Conservation (phyloP, 164 flowering plant species). For the Magnolia sinica region DNA sequence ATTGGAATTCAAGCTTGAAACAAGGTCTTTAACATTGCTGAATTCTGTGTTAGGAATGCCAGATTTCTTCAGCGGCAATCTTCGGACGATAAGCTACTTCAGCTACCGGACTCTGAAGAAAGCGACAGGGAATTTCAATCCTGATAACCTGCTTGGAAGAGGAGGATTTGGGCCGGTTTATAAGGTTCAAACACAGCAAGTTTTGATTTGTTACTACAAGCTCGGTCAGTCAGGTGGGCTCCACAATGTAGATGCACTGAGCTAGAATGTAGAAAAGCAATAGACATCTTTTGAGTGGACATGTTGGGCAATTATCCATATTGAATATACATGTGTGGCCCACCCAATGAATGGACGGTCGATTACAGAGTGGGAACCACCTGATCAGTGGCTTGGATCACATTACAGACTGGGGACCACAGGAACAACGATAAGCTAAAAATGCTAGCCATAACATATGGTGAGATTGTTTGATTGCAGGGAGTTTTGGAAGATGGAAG, state of each 20-base stretch:
- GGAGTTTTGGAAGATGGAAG: slow-evolving; percentile 60
- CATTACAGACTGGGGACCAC: too few species aligned
- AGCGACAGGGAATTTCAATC: slow-evolving; percentile 65
- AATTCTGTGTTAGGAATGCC: slow-evolving; percentile 23
- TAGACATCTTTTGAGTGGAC: too few species aligned
- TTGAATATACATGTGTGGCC: too few species aligned
- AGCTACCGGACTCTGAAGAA: slow-evolving; percentile 47
- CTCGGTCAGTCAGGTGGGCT: too few species aligned
- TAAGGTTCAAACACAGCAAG: slow-evolving; percentile 27
- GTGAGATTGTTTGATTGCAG: slow-evolving; percentile 22
- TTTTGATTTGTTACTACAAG: background rate
- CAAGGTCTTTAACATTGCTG: background rate
- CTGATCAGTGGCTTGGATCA: too few species aligned
- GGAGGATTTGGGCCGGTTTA: slow-evolving; percentile 80
- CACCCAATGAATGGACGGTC: too few species aligned
- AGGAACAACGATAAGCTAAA: too few species aligned
- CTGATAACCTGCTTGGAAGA: slow-evolving; percentile 47
- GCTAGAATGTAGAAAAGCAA: too few species aligned
- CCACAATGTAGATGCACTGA: too few species aligned
- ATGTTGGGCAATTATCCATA: too few species aligned
- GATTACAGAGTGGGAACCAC: too few species aligned
- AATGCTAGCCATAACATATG: too few species aligned
- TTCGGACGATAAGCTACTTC: slow-evolving; percentile 50
- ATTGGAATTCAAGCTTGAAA: background rate
- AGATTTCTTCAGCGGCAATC: slow-evolving; percentile 44